These are phyloP conservation scores for Colletotrichum liaoningense DNA, from an alignment of 2,329 filamentous ascomycete species.

Conservation along the genomic window DNA sequence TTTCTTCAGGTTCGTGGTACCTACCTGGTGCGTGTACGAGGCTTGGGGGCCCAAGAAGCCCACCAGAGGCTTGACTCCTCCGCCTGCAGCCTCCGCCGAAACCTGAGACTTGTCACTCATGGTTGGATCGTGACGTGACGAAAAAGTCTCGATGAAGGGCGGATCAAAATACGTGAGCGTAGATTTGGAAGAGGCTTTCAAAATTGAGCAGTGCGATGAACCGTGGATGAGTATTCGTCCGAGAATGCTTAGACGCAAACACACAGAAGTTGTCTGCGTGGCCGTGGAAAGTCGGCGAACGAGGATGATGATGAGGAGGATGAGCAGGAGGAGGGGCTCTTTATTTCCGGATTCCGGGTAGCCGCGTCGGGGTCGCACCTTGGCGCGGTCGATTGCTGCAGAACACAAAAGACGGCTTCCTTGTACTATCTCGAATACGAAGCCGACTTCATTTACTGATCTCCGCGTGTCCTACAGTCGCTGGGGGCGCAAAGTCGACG, in stretches of 20 bases:
- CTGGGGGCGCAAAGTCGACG: neutral
- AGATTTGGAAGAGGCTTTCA: neutral
- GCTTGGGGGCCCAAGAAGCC: slow-evolving; percentile 62
- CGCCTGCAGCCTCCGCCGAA: slow-evolving; percentile 3
- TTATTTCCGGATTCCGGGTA: slow-evolving; percentile 26
- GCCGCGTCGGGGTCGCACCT: slow-evolving; percentile 26
- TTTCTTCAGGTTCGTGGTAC: slow-evolving; percentile 43
- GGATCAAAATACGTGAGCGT: neutral
- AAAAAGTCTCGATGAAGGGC: neutral
- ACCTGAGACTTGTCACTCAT: slow-evolving; percentile 30
- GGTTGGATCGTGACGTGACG: neutral
- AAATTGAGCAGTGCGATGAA: neutral
- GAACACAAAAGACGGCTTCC: slow-evolving; percentile 6
- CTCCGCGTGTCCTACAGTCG: neutral
- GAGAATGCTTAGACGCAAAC: neutral
- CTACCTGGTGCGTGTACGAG: slow-evolving; percentile 66
- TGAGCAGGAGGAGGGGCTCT: neutral
- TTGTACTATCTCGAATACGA: slow-evolving; percentile 21
- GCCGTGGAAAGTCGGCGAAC: slow-evolving; percentile 9
- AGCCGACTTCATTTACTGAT: slow-evolving; percentile 7
- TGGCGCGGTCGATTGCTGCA: slow-evolving; percentile 9
- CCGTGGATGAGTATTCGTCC: neutral
- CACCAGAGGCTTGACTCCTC: slow-evolving; percentile 48
- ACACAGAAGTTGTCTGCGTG: neutral
- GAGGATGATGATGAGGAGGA: neutral